Conservation (phyloP, 2,329 filamentous ascomycete genomes). For the Polytolypa hystricis region DNA sequence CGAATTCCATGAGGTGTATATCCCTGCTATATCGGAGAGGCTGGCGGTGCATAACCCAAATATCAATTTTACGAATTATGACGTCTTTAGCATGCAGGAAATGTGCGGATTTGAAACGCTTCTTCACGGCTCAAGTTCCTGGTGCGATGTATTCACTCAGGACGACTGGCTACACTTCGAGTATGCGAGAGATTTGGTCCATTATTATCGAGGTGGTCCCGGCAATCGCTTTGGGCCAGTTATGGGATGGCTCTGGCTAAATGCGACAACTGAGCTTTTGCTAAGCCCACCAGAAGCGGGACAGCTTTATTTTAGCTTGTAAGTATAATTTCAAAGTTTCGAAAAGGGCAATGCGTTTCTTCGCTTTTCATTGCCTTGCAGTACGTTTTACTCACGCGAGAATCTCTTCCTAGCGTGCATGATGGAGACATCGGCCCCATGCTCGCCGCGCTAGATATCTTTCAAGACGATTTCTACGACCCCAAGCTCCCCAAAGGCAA, state of each 20-base stretch:
- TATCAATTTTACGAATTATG: constrained; percentile 33
- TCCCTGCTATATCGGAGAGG: constrained; percentile 35
- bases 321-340: constrained; percentile 15
- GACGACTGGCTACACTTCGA: constrained; percentile 46
- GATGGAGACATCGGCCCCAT: constrained; percentile 49
- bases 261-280: constrained; percentile 43
- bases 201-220: constrained; percentile 49
- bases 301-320: constrained; percentile 48
- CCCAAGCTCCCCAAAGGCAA: constrained; percentile 37
- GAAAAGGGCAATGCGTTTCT: too few relatives aligned
- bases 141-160: constrained; percentile 46
- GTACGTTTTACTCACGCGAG: background rate
- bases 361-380: background rate
- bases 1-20: constrained; percentile 38
- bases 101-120: constrained; percentile 50
- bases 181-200: constrained; percentile 47
- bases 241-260: constrained; percentile 50
- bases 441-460: constrained; percentile 41
- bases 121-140: constrained; percentile 42
- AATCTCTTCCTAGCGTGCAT: constrained; percentile 39
- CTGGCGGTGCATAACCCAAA: constrained; percentile 33
- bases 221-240: constrained; percentile 43
- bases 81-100: constrained; percentile 50
- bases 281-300: constrained; percentile 34
- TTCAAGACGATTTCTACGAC: constrained; percentile 28